Evolutionary conservation across 2,329 filamentous ascomycete species (phyloP).

Genomic region (Calycina herbarum): DNA sequence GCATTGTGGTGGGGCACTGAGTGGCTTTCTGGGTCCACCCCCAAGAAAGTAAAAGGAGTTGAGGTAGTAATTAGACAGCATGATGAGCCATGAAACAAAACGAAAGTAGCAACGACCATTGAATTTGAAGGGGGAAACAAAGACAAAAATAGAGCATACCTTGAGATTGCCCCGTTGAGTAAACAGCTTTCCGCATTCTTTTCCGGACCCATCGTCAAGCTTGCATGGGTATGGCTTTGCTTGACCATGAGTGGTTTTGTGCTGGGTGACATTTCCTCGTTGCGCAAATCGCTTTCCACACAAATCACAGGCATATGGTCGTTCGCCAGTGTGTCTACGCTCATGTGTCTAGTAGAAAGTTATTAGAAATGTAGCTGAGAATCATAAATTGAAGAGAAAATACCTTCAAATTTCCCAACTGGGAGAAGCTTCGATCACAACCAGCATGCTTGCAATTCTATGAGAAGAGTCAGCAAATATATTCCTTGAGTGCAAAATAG

Average conservation of each 20-base stretch:
- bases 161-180: constrained; percentile 92
- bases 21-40: constrained; percentile 18
- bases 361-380: background rate
- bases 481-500: constrained; percentile 11
- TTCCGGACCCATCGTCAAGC: constrained; percentile 52
- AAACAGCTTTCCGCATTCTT: constrained; percentile 79
- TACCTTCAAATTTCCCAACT: constrained; percentile 87
- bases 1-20: constrained; percentile 2
- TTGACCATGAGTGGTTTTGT: constrained; percentile 77
- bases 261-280: constrained; percentile 80
- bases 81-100: constrained; percentile 23
- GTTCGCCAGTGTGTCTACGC: constrained; percentile 82
- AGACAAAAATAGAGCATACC: constrained; percentile 46
- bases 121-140: constrained; percentile 7
- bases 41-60: background rate
- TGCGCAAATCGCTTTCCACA: constrained; percentile 85
- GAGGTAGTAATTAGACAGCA: constrained; percentile 16
- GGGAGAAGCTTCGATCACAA: constrained; percentile 81
- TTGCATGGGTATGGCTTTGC: constrained; percentile 79
- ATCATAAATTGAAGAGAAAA: constrained; percentile 26
- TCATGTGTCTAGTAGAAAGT: constrained; percentile 67
- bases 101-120: background rate
- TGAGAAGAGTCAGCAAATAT: constrained; percentile 29
- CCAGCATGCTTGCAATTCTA: constrained; percentile 63
- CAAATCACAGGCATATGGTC: constrained; percentile 75